A percentile compares a stretch with the other conserved stretches of the same genome.
These are phyloP conservation scores for Acidiella bohemica DNA, from an alignment of 495 filamentous ascomycete genomes.

Conservation along the genomic window DNA sequence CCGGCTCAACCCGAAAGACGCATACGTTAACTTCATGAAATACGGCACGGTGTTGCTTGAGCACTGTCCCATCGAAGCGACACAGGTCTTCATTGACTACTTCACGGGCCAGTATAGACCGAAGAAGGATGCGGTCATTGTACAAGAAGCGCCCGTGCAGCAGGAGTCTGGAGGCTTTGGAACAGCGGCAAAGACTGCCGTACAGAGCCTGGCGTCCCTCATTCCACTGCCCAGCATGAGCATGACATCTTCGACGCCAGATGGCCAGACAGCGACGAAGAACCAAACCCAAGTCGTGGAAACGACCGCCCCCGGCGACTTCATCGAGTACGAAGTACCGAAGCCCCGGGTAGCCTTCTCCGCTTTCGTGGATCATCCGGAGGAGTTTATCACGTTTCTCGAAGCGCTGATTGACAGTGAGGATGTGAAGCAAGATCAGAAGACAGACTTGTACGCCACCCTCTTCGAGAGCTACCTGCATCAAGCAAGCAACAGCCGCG, in stretches of 20 bases:
- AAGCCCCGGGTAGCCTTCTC: conserved; percentile 88
- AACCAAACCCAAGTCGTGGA: conserved; percentile 31
- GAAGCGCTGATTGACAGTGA: conserved; percentile 66
- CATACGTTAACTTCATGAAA: conserved; percentile 84
- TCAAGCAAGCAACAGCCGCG: conserved; percentile 61
- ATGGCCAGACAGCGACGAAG: conserved; percentile 23
- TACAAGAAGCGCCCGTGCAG: conserved; percentile 37
- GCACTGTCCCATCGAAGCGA: conserved; percentile 66
- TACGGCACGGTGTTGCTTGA: conserved; percentile 82
- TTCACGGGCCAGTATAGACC: conserved; percentile 76
- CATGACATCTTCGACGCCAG: conserved; percentile 28
- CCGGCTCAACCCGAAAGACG: conserved; percentile 64
- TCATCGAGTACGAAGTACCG: conserved; percentile 47
- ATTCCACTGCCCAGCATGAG: conserved; percentile 82
- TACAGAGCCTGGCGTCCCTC: conserved; percentile 68
- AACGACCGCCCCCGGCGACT: conserved; percentile 26
- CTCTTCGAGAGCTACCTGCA: conserved; percentile 97
- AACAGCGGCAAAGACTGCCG: conserved; percentile 43
- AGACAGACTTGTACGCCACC: conserved; percentile 80
- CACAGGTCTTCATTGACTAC: conserved; percentile 79
- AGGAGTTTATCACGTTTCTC: conserved; percentile 79
- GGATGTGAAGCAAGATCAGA: conserved; percentile 53
- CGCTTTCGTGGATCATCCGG: conserved; percentile 85
- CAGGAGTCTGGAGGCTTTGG: conserved; percentile 34
- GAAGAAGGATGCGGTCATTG: conserved; percentile 46